Base-by-base conservation (phyloP, 225 moss, liverwort and hornwort species). In the Ulota crispa region DNA sequence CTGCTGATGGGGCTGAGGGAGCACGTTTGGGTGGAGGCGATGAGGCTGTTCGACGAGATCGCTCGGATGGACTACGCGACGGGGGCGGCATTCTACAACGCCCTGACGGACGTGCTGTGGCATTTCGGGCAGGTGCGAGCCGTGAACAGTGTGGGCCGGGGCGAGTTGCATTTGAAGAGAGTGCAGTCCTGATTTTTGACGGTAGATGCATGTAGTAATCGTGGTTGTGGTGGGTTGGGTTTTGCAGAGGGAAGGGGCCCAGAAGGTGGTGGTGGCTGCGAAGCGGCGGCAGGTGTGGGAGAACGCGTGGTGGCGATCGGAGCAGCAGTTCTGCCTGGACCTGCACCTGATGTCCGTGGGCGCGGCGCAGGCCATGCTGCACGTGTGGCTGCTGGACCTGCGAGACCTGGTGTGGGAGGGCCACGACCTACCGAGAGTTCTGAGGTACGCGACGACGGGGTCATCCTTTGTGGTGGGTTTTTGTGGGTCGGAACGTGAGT, bases 321-420 rank as follows among this genome's bases (percentile, higher is more conserved):
- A 98, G 81, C 95, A 98, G 89, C 97, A 98, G 85, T 95, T 92
- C 65, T 98, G 97, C 76, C 88, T 98, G 31, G 97, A 98, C 76
- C 87, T 98, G 31, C 97, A 98, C 85, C 89, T 98, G 7, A 98
- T 98, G 97, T 98, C 97, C 30, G 97, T 98, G 4, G 97, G 97
- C 41, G 97, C 97, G 57, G 97, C 97, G n/a, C 97, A 95, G 88
- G 97, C 97, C 63, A 98, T 98, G 97, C 94, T 98, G 23, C 97
- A 98, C 75, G 93, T 93, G 13, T 98, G 97, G 97, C 92, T 98
- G 20, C 90, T 98, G 9, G 94, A 95, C 81, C 91, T 98, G 41
- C 78, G 97, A 75, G 93, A 88, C 42, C 86, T 98, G 80, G 89
- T 98, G 6, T 98, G 92, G 92, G 93, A 94, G 80, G 97, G 97